Percentiles rank a stretch among this genome's conserved stretches.
Evolutionary conservation across 208 protist genomes (phyloP).

Genomic region (Cochliopodium minus): DNA sequence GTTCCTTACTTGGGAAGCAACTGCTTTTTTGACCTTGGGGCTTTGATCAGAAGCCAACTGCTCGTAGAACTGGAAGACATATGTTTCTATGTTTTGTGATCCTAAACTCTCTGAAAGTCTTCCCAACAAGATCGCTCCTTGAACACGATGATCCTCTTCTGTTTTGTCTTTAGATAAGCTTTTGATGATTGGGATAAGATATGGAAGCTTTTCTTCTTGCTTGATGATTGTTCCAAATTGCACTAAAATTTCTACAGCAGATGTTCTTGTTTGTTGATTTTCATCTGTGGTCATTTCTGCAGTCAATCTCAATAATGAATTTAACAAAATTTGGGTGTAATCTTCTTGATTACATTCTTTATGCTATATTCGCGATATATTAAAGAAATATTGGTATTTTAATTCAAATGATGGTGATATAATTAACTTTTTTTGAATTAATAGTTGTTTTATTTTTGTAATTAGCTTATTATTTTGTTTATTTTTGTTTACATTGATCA

Average conservation of each 20-base stretch:
- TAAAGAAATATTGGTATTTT: not conserved
- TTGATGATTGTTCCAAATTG: too few relatives aligned
- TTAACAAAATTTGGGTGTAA: constrained; percentile 39
- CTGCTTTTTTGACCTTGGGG: constrained; percentile 61
- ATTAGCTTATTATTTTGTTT: constrained; percentile 31
- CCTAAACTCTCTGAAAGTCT: too few relatives aligned
- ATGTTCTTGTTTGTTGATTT: too few relatives aligned
- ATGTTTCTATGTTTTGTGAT: too few relatives aligned
- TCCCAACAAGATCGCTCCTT: too few relatives aligned
- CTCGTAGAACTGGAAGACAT: constrained; percentile 56
- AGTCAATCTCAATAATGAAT: constrained; percentile 42
- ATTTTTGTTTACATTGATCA: constrained; percentile 51
- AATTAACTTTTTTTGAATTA: not conserved
- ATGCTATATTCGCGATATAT: not conserved
- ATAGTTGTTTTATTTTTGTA: not conserved
- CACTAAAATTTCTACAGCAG: too few relatives aligned
- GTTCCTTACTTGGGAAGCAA: constrained; percentile 48
- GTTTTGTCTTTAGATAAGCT: too few relatives aligned
- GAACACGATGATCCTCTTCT: too few relatives aligned
- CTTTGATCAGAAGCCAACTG: constrained; percentile 60
- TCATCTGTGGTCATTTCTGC: too few relatives aligned
- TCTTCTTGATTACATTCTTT: not conserved
- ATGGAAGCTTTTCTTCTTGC: too few relatives aligned
- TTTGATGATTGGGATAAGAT: too few relatives aligned
- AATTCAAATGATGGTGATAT: not conserved